Evolutionary conservation across 805 yeast genomes (phyloP).

Genomic region (Deakozyma indianensis): DNA sequence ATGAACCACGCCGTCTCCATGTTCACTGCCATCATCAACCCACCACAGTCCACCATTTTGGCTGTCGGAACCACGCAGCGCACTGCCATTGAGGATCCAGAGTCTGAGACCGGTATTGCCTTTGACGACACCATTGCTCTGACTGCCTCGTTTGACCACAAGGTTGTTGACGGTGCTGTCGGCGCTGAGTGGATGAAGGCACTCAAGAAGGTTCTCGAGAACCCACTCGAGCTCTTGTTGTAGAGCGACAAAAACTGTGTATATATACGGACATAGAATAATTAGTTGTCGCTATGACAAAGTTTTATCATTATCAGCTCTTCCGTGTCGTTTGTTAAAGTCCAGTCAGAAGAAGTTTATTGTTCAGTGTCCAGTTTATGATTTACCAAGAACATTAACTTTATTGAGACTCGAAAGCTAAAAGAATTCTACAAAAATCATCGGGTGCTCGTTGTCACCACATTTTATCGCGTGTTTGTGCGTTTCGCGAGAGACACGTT

Average conservation of each 20-base stretch:
- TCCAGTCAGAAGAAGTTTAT: too few species aligned
- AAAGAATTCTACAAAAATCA: too few species aligned
- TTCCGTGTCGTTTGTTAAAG: too few species aligned
- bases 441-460: too few species aligned
- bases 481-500: too few species aligned
- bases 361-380: too few species aligned
- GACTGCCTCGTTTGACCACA: conserved; percentile 97
- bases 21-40: conserved; percentile 96
- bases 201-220: conserved; percentile 80
- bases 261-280: neutral
- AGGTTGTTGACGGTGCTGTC: conserved; percentile 92
- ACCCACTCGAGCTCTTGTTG: conserved; percentile 86
- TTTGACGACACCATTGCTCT: conserved; percentile 84
- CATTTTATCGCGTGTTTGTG: too few species aligned
- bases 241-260: conserved; percentile 20
- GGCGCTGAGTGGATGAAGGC: conserved; percentile 96
- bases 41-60: conserved; percentile 88
- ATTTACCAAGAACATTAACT: too few species aligned
- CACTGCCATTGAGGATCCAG: conserved; percentile 84
- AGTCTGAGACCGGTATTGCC: conserved; percentile 79
- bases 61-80: conserved; percentile 91
- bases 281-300: too few species aligned
- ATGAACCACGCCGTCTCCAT: conserved; percentile 89
- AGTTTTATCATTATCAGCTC: too few species aligned
- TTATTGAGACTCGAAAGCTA: too few species aligned